Evolutionary conservation across 257 asterid species (phyloP), one percentile per base, ranked within the genome.

Genomic region (Scutellaria baicalensis): DNA sequence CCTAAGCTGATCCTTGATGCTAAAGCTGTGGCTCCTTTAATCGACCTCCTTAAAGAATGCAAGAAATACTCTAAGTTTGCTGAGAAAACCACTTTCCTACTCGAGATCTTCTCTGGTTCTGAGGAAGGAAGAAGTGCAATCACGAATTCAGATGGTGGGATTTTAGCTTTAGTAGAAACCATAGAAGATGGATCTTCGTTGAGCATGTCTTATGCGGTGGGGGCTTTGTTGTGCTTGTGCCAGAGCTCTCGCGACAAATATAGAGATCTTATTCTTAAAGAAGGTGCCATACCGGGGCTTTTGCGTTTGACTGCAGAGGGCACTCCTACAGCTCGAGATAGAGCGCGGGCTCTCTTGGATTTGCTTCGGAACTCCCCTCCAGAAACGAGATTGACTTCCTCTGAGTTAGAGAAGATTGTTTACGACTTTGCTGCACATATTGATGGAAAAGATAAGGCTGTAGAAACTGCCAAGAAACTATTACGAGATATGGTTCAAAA

Each of bases 251-350:
- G 93, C 6, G 90, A 83, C 47, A 91, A 85, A 74, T 91, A 85
- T 50, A 67, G 92, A 76, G 86, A 77, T n/a, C 97, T 87, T 64
- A 91, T 91, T 69, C 89, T 91, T 31, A 84, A 77, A 47, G 95
- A 91, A 83, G 97, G 97, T 6, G 90, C 95, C 23, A 91, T 91
- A 72, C 96, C 97, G 0, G 96, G 97, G 23, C 96, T 91, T 66
- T 67, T 91, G 59, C 89, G 93, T 43, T 73, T 91, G 48, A 89
- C 97, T 44, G 96, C 92, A 18, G 97, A 91, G 81, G 95, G 97
- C 47, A 85, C 88, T 27, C 87, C 86, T 6, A 73, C 69, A 47
- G 90, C 96, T 68, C 97, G 77, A 79, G 91, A 81, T 40, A 81
- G 76, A 78, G 97, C 97, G 35, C 85, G 90, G 14, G 59, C 79